Base-by-base conservation (phyloP, 139 green algal genomes). In the Auxenochlorella protothecoides region DNA sequence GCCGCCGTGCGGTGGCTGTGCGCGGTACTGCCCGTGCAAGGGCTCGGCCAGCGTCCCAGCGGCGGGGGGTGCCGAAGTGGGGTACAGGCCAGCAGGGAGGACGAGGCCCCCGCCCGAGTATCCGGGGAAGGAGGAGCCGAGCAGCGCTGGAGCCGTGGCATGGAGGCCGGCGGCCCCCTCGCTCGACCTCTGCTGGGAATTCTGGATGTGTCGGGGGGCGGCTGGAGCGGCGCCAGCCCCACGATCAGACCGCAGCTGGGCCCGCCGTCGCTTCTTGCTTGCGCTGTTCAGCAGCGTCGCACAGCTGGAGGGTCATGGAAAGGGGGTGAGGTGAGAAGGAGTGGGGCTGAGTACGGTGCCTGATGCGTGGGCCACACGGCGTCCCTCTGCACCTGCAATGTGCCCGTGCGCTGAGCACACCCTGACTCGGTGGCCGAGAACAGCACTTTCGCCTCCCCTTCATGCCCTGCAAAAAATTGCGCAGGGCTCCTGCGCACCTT, bases 271-370 rank as follows among this genome's bases (percentile, higher is more conserved):
- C 65, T 56, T 55, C 65, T 56, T 69, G 65, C 15, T n/a, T 7
- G 65, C 65, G 65, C 65, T 69, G 65, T 69, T 69, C n/a, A 69
- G 65, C 27, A 56, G n/a, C 44, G 65, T 69, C 8, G 65, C 65
- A 27, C 65, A 69, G n/a, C 65, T 69, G 51, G n/a, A 67, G 13
- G 59, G 13, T n/a, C 12, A 13, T 13, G 59, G 59, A 13, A 13
- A 3, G 14, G 16, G 63, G 63, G 63, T 44, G 63, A 13, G 14
- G 15, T n/a, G 63, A 10, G 8, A 68, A 27, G 63, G 63, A 11
- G 63, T 11, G 16, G n/a, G 63, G 63, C 11, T 2, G 15, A 69
- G 8, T 13, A 2, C 63, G 44, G 14, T 10, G 44, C 10, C 63
- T 67, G 63, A 7, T 7, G 27, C 14, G 7, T 2, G 63, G 63